Conservation (phyloP, 2,329 filamentous ascomycete species). For the Fusarium newnesense region DNA sequence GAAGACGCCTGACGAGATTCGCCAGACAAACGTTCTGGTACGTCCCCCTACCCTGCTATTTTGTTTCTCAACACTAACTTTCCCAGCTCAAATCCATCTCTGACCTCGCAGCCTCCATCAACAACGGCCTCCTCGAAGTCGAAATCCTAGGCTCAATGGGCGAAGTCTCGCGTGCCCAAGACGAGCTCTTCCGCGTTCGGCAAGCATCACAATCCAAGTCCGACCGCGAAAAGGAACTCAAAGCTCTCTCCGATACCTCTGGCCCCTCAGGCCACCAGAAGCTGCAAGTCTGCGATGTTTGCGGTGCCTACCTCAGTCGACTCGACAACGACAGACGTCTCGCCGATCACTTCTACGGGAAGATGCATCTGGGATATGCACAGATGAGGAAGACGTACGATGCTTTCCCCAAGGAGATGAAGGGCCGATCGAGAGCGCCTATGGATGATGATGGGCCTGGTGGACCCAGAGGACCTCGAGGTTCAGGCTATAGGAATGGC, state of each 20-base stretch:
- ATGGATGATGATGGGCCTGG: constrained; percentile 61
- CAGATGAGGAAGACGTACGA: constrained; percentile 97
- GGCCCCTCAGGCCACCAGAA: constrained; percentile 97
- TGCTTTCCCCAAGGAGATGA: constrained; percentile 85
- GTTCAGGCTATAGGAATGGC: constrained; percentile 64
- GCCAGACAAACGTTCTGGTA: constrained; percentile 89
- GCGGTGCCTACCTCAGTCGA: constrained; percentile 90
- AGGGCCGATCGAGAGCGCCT: constrained; percentile 72
- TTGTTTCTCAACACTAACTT: constrained; percentile 17
- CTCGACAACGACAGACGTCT: constrained; percentile 94
- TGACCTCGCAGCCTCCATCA: constrained; percentile 81
- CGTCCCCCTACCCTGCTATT: not conserved
- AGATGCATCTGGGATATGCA: constrained; percentile 98
- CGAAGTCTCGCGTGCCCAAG: constrained; percentile 82
- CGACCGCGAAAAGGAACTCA: constrained; percentile 87
- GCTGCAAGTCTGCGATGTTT: constrained; percentile 97
- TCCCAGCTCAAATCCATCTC: constrained; percentile 79
- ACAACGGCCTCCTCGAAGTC: constrained; percentile 85
- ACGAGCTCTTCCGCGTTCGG: constrained; percentile 88
- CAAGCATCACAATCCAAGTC: constrained; percentile 83
- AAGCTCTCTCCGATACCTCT: constrained; percentile 88
- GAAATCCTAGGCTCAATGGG: constrained; percentile 84
- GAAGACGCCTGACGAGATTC: constrained; percentile 97
- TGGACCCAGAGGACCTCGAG: constrained; percentile 61
- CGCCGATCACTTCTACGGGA: constrained; percentile 98